These are phyloP conservation scores for Candida nonsorbophila DNA, from an alignment of 805 yeast species.

Conservation along the genomic window DNA sequence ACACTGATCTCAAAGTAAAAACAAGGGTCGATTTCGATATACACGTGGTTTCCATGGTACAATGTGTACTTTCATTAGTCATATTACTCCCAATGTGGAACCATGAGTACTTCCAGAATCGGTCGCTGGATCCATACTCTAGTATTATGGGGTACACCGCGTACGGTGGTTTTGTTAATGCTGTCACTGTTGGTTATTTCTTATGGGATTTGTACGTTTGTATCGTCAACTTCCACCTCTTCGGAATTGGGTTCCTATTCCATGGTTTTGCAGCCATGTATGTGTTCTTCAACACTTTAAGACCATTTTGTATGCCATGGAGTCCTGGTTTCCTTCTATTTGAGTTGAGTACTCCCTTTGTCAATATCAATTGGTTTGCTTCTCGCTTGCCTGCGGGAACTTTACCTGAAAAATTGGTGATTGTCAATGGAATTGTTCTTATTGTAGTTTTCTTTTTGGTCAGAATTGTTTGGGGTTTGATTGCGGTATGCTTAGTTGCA, in stretches of 20 bases:
- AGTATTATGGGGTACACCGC: conserved; percentile 63
- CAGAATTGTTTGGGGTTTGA: conserved; percentile 84
- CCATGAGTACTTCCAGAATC: conserved; percentile 41
- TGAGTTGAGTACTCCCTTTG: conserved; percentile 92
- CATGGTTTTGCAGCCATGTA: conserved; percentile 81
- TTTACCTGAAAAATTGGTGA: conserved; percentile 48
- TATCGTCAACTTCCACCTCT: conserved; percentile 52
- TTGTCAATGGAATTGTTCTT: conserved; percentile 68
- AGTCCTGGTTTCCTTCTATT: conserved; percentile 77
- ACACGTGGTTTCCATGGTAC: conserved; percentile 85
- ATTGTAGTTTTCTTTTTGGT: conserved; percentile 68
- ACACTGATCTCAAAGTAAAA: conserved; percentile 41
- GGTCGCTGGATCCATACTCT: conserved; percentile 33
- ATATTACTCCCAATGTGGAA: conserved; percentile 61
- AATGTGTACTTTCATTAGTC: conserved; percentile 60
- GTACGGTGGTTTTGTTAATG: conserved; percentile 67
- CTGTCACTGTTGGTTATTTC: conserved; percentile 81
- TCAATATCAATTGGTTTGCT: conserved; percentile 89
- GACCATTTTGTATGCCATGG: conserved; percentile 77
- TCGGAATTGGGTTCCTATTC: conserved; percentile 75
- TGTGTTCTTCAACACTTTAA: conserved; percentile 59
- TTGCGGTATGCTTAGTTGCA: conserved; percentile 54
- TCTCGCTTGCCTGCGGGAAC: conserved; percentile 67
- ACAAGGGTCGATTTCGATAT: conserved; percentile 75
- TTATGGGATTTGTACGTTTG: conserved; percentile 85